A percentile compares a stretch with the other conserved stretches of the same genome.
phyloP scores from a whole-genome alignment of 805 yeast species.

The Candida maesae region DNA sequence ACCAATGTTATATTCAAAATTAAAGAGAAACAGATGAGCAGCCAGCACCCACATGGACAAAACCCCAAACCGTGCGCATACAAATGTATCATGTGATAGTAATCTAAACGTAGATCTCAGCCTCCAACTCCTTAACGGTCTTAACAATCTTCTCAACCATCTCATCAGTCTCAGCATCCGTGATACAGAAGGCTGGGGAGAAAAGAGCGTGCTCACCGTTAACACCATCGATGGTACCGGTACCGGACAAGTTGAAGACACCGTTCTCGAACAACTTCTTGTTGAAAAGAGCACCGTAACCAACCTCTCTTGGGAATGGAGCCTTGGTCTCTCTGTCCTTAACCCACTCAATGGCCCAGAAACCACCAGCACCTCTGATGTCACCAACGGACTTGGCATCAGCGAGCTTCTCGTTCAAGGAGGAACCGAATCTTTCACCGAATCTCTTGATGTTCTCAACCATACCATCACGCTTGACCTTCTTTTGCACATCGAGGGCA shows the following conservation, averaged over 20 bases:
- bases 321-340: constrained; percentile 44
- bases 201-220: constrained; percentile 44
- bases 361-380: constrained; percentile 52
- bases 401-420: constrained; percentile 29
- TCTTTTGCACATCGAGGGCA: constrained; percentile 42
- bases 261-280: constrained; percentile 38
- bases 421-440: constrained; percentile 42
- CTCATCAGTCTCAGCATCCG: constrained; percentile 34
- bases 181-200: constrained; percentile 42
- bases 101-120: constrained; percentile 16
- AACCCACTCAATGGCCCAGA: constrained; percentile 52
- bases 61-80: too few species aligned
- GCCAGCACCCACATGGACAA: too few species aligned
- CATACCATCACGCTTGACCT: constrained; percentile 33
- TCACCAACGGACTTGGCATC: constrained; percentile 41
- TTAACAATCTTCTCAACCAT: constrained; percentile 30
- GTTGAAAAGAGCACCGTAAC: constrained; percentile 30
- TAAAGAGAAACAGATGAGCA: too few species aligned
- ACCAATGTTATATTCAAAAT: too few species aligned
- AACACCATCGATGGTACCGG: constrained; percentile 36
- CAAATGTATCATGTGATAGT: too few species aligned
- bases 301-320: constrained; percentile 34
- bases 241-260: constrained; percentile 37
- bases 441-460: constrained; percentile 37
- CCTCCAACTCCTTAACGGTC: constrained; percentile 21